Evolutionary conservation across 208 protist genomes (phyloP).

Genomic region (Acanthamoeba royreba): DNA sequence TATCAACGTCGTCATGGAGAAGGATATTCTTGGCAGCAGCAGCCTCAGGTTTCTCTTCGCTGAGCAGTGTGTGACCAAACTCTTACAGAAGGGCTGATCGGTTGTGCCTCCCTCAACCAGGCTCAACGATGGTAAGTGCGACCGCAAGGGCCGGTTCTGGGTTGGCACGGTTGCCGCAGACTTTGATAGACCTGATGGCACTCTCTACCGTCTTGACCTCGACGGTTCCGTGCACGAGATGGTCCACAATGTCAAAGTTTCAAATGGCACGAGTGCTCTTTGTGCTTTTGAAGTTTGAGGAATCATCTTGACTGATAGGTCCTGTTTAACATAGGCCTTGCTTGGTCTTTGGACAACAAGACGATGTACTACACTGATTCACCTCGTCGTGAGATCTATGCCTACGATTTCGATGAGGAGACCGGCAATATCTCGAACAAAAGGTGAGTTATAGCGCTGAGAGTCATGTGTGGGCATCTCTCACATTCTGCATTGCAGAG

Average conservation of each 20-base stretch:
- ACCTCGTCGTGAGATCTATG: background rate
- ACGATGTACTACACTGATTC: conserved; percentile 22
- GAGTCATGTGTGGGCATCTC: background rate
- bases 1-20: conserved; percentile 6
- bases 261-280: background rate
- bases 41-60: background rate
- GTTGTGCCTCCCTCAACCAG: no score
- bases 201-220: background rate
- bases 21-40: conserved; percentile 22
- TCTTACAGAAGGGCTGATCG: no score
- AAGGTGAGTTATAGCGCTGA: background rate
- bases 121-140: conserved; percentile 20
- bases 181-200: background rate
- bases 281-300: background rate
- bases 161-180: background rate
- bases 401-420: conserved; percentile 11
- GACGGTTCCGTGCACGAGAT: conserved; percentile 22
- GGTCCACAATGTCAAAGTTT: background rate
- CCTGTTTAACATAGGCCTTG: background rate
- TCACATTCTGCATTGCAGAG: background rate
- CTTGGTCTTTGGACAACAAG: conserved; percentile 9
- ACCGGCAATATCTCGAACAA: conserved; percentile 21
- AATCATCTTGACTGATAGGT: background rate
- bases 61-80: no score
- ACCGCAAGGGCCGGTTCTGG: conserved; percentile 14